These are phyloP conservation scores for Crucihimalaya himalaica DNA, from an alignment of 345 rosid species.

Conservation along the genomic window DNA sequence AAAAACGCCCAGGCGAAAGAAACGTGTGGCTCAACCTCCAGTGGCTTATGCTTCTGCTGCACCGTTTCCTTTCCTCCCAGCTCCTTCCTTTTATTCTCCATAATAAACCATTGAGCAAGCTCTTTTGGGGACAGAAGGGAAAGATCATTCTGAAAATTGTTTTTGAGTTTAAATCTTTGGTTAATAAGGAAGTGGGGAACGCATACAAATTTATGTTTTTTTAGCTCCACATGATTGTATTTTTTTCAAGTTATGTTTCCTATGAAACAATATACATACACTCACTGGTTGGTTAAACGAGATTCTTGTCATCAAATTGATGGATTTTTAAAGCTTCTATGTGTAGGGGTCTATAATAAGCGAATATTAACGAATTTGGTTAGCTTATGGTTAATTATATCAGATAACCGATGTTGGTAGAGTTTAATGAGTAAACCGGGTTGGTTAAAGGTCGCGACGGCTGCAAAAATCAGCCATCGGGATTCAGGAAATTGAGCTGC, in stretches of 20 bases:
- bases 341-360: background rate
- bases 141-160: slow-evolving; percentile 16
- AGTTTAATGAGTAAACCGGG: slow-evolving; percentile 7
- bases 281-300: background rate
- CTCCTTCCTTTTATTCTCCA: slow-evolving; percentile 54
- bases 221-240: slow-evolving; percentile 14
- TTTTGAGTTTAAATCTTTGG: slow-evolving; percentile 17
- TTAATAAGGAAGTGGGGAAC: slow-evolving; percentile 31
- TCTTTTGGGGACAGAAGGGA: slow-evolving; percentile 14
- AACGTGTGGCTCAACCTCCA: slow-evolving; percentile 47
- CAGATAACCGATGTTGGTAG: background rate
- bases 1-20: slow-evolving; percentile 27
- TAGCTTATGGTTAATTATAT: background rate
- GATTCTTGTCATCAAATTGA: background rate
- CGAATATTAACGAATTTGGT: background rate
- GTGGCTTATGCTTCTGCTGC: slow-evolving; percentile 86
- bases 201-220: background rate
- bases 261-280: background rate
- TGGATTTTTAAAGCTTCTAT: background rate
- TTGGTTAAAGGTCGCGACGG: slow-evolving; percentile 16
- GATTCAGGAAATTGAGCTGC: slow-evolving; percentile 1
- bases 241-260: background rate
- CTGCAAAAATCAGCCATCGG: background rate
- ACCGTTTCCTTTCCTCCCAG: slow-evolving; percentile 96
- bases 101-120: slow-evolving; percentile 9